Percentiles rank a stretch among this genome's conserved stretches.
phyloP scores from a whole-genome alignment of 257 asterid species.

The Gentiana macrophylla region DNA sequence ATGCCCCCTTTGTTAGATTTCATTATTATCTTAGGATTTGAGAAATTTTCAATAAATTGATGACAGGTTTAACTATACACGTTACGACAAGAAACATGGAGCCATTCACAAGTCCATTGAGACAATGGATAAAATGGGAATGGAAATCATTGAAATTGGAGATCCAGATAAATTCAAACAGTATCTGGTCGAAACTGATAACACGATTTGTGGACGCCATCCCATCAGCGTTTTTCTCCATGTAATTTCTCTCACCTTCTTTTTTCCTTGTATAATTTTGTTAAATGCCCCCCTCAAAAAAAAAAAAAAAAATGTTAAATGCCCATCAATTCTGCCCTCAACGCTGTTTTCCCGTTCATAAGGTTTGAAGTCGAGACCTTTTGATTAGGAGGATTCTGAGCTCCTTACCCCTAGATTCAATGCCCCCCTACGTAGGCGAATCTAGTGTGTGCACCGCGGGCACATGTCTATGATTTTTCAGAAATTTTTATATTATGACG shows the following conservation, averaged over 20 bases:
- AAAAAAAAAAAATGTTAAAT: too few species aligned
- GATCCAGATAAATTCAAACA: conserved; percentile 79
- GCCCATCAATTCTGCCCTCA: too few species aligned
- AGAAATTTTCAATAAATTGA: background rate
- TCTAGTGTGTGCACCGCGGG: too few species aligned
- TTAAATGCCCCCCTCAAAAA: background rate
- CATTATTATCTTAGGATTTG: background rate
- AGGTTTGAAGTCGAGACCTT: too few species aligned
- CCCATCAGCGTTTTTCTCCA: conserved; percentile 95
- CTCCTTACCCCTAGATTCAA: too few species aligned
- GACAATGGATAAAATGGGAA: conserved; percentile 76
- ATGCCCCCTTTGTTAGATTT: background rate
- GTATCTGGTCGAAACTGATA: conserved; percentile 77
- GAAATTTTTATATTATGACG: too few species aligned
- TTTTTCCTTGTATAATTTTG: background rate
- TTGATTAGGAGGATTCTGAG: too few species aligned
- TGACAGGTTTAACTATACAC: conserved; percentile 69
- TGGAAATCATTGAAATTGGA: conserved; percentile 89
- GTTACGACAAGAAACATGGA: conserved; percentile 76
- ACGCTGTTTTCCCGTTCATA: too few species aligned
- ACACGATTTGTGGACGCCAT: conserved; percentile 95
- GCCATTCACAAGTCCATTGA: conserved; percentile 84
- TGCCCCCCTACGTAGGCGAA: too few species aligned
- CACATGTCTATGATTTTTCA: too few species aligned
- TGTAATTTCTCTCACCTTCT: conserved; percentile 35